Base-by-base conservation (phyloP, 495 filamentous ascomycete species). In the Aspergillus haitiensis region DNA sequence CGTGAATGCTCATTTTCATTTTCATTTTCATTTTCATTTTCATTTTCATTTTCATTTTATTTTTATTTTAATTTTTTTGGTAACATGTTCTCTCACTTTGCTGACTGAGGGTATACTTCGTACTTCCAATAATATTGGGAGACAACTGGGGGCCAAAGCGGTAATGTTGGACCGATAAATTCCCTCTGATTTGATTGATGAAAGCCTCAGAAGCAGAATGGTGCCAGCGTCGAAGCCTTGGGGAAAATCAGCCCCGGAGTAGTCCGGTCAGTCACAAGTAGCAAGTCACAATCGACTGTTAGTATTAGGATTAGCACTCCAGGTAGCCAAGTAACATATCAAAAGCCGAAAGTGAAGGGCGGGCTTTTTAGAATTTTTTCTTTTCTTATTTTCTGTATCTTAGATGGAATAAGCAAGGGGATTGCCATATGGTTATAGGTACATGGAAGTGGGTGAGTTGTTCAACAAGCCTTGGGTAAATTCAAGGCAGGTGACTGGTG, bases 181-280 rank as follows among this genome's bases (percentile, higher is more conserved):
- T 18, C 44, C 10, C 44, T 21, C 44, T 27, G 11, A 21, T 18
- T 42, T 21, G 42, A 16, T 8, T 16, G 42, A 16, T 16, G 42
- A 21, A 27, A 47, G 16, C 44, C n/a, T 47, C n/a, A 47, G 15
- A 16, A 47, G 44, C 9, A 47, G 44, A 32, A 51, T 51, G 35
- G 40, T 49, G 39, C 48, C 32, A 53, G 49, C 49, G 37, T 47
- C 37, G 49, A 53, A n/a, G 6, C 18, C 44, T 21, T 15, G 44
- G 15, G 44, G 15, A 21, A 10, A 18, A 18, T 53, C 39, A 52
- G 36, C 18, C 21, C 27, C 48, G 48, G 21, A 21, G 48, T 32
- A 51, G 21, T 51, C 48, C 31, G 48, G 13, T 34, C 32, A 21
- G 31, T 13, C 8, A 34, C 21, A 51, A 15, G 31, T 32, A 51